Evolutionary conservation across 805 yeast species (phyloP).

Genomic region (Phaffomyces thermotolerans): DNA sequence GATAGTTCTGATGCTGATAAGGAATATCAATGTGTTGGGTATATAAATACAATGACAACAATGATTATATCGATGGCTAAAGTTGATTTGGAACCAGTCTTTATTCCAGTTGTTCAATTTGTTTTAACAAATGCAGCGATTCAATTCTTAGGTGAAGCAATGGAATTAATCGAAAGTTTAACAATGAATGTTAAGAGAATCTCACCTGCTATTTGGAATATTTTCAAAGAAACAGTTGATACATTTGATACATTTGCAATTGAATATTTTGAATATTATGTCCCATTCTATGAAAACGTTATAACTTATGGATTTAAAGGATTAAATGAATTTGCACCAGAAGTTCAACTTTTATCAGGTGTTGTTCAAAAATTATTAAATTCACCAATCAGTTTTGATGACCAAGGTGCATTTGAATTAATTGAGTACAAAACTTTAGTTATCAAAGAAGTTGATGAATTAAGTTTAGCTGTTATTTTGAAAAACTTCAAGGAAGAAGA

Average conservation of each 20-base stretch:
- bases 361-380: constrained; percentile 13
- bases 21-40: constrained; percentile 60
- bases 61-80: constrained; percentile 62
- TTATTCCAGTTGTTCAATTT: constrained; percentile 52
- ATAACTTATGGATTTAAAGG: constrained; percentile 42
- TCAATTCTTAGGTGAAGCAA: constrained; percentile 52
- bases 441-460: constrained; percentile 11
- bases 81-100: constrained; percentile 44
- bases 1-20: constrained; percentile 43
- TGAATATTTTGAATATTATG: constrained; percentile 50
- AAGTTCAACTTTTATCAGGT: constrained; percentile 12
- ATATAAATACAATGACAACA: constrained; percentile 65
- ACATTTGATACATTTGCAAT: constrained; percentile 53
- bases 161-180: constrained; percentile 55
- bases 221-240: constrained; percentile 40
- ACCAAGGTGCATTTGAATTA: constrained; percentile 30
- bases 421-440: constrained; percentile 18
- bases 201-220: constrained; percentile 46
- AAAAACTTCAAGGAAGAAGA: constrained; percentile 18
- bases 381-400: constrained; percentile 24
- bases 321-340: constrained; percentile 11
- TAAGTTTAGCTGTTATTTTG: constrained; percentile 10
- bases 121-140: constrained; percentile 53
- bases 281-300: constrained; percentile 49
- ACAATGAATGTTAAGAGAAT: constrained; percentile 42